A percentile compares a stretch with the other conserved stretches of the same genome.
These are phyloP conservation scores for Ceriops tagal DNA, from an alignment of 345 rosid genomes.

Conservation along the genomic window DNA sequence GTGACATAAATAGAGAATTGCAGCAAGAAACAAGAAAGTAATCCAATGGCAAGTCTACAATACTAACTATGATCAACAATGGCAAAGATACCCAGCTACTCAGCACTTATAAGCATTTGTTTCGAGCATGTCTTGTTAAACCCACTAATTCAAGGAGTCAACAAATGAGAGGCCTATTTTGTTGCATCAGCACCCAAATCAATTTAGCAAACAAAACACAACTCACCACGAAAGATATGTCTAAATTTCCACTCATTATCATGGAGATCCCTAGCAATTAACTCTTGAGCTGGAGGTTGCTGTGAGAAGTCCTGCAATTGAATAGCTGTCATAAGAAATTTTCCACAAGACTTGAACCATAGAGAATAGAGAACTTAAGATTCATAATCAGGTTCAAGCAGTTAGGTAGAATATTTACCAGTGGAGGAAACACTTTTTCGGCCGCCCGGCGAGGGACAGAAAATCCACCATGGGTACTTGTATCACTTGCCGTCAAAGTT, in stretches of 20 bases:
- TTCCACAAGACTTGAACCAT: background rate
- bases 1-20: too few species aligned
- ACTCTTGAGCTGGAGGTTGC: constrained; percentile 97
- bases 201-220: background rate
- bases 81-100: background rate
- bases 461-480: constrained; percentile 99
- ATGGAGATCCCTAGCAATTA: constrained; percentile 93
- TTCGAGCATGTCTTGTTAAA: background rate
- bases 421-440: constrained; percentile 97
- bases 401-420: constrained; percentile 42
- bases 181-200: background rate
- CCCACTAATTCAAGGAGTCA: background rate
- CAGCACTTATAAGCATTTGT: background rate
- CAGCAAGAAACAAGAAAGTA: too few species aligned
- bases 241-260: constrained; percentile 99
- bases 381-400: background rate
- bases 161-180: background rate
- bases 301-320: constrained; percentile 74
- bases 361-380: constrained; percentile 2
- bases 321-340: constrained; percentile 16
- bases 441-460: constrained; percentile 99
- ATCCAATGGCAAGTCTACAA: too few species aligned
- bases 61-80: too few species aligned
- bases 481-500: constrained; percentile 97
- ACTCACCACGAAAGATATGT: constrained; percentile 93